Evolutionary conservation across 2,329 filamentous ascomycete genomes (phyloP), one percentile per base, ranked within the genome.

Genomic region (Magnaporthiopsis rhizophila): DNA sequence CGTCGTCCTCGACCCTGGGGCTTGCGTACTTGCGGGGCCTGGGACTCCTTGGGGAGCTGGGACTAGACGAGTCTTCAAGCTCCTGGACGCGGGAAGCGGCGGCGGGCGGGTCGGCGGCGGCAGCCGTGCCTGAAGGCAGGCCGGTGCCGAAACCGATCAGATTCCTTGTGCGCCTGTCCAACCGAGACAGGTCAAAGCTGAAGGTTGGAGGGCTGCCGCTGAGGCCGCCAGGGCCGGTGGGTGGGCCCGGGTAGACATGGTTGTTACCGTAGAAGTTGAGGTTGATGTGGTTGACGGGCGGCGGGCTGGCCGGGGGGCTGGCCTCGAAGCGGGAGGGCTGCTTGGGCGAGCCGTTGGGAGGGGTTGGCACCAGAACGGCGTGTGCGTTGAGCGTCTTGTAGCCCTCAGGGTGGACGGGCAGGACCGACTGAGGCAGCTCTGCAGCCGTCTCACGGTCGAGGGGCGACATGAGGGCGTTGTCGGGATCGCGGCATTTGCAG

Each of bases 391-490:
- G 24, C 53, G n/a, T 58, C 30, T 36, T 58, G 50, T 63, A 34
- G 4, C 61, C 61, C 28, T 57, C 61, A 4, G 53, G 28, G 32
- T 56, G 45, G 34, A 56, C 57, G 28, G 62, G 62, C 15, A 63
- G 36, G 24, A 63, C 62, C 34, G 62, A 59, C 57, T 63, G 62
- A 11, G 62, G 62, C 34, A 63, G 36, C 24, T 56, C 34, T 24
- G 57, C 56, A 8, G 62, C n/a, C n/a, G 58, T 34, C 36, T 63
- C 62, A n/a, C 62, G 56, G 57, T 63, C 57, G 34, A 63, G 56
- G 11, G 62, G 62, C 13, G 32, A 34, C 62, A 63, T 63, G 7
- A 63, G 56, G 26, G 62, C 62, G 12, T 63, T 63, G 21, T 63
- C 62, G 18, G 62, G 62, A 15, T 63, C 53, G 34, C 50, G 36